Evolutionary conservation across 441 rosid species (phyloP), one percentile per base, ranked within the genome.

Genomic region (Biscutella laevigata): DNA sequence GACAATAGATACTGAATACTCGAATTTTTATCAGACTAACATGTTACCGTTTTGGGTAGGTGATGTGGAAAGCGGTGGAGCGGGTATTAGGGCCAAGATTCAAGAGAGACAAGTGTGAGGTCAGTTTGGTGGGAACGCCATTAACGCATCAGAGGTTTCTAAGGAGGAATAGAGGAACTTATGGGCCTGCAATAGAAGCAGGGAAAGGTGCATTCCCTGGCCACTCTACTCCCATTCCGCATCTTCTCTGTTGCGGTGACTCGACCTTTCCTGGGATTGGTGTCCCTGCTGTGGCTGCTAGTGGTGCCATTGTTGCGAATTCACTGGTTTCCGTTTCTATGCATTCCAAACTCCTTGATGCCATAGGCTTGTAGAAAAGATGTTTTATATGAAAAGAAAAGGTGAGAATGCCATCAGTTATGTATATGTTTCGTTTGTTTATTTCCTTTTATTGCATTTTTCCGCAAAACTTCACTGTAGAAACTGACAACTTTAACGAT

Each of bases 261-360:
- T 90, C 98, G 2, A 90, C 96, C 29, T 90, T 90, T 66, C 95
- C 95, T 0, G 96, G 95, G 59, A 84, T 84, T 15, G 95, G 98
- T 10, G 90, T 90, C 53, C 96, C 95, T 21, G 98, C 98, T 4
- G 92, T 90, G 44, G 92, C 96, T 34, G 96, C 98, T 37, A 87
- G 95, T 44, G 96, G 88, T 1, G 91, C 87, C 7, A 76, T 77
- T 32, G 85, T 78, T 22, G 86, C 84, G 5, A 83, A 77, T 40
- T 74, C 82, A 4, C 61, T 77, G 11, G 79, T 77, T 27, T 36
- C 79, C 0, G 79, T 77, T 35, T 50, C 79, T 42, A 64, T 63
- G 57, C 82, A 77, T 65, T 64, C 75, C 0, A 55, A 74, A 49
- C 79, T 77, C 47, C 79, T 77, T 42, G 77, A 77, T 59, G 82